A percentile compares a stretch with the other conserved stretches of the same genome.
Conservation (phyloP, 1,284 basidiomycete species). For the Ceratobasidium sp. region DNA sequence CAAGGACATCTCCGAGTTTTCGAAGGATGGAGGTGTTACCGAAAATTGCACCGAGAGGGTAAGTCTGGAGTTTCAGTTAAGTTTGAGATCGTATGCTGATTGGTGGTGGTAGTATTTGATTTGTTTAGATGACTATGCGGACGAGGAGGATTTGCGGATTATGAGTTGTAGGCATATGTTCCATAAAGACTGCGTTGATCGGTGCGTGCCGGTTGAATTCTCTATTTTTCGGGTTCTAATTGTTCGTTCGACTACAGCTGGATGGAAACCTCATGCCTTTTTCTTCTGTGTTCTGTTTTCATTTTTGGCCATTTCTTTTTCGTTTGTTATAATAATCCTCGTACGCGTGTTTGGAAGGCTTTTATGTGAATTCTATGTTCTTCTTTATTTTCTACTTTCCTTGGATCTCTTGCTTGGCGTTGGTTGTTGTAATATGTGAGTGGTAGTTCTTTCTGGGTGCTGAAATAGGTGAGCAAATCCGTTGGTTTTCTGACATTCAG, state of each 20-base stretch:
- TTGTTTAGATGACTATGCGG: constrained; percentile 84
- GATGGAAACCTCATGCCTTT: no score
- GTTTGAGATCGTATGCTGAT: constrained; percentile 6
- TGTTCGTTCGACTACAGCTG: constrained; percentile 63
- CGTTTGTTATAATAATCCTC: no score
- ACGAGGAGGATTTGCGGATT: constrained; percentile 80
- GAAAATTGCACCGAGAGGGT: constrained; percentile 84
- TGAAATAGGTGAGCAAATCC: no score
- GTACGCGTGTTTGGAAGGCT: no score
- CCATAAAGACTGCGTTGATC: constrained; percentile 87
- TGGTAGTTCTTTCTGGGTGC: no score
- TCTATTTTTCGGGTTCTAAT: background rate
- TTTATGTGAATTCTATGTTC: no score
- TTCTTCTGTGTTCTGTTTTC: no score
- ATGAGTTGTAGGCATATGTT: constrained; percentile 87
- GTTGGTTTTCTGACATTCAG: no score
- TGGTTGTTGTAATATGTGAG: no score
- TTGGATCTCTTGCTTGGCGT: no score
- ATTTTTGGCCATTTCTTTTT: no score
- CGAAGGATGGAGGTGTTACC: constrained; percentile 72
- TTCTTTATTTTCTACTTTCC: no score
- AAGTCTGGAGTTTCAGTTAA: constrained; percentile 55
- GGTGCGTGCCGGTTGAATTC: constrained; percentile 47
- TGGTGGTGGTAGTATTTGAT: constrained; percentile 74
- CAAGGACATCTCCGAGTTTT: constrained; percentile 65